Evolutionary conservation across 495 filamentous ascomycete species (phyloP).

Genomic region (Collariella sp.): DNA sequence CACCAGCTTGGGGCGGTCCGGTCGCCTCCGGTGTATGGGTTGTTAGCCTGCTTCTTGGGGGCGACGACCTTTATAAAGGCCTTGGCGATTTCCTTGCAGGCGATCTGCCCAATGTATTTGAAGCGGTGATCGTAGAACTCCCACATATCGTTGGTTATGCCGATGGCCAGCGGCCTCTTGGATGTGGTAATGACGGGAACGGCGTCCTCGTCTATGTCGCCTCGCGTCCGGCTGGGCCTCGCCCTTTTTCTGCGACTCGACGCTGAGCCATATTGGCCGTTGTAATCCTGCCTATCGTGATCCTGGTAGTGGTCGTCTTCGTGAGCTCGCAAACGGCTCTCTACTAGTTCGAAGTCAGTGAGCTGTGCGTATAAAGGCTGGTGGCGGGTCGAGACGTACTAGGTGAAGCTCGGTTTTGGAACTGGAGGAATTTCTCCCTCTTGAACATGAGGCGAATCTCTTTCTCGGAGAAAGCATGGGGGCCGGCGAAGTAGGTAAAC

Average conservation of each 20-base stretch:
- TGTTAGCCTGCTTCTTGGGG: slow-evolving; percentile 74
- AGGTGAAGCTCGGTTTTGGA: slow-evolving; percentile 7
- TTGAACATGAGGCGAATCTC: slow-evolving; percentile 29
- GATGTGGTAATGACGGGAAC: slow-evolving; percentile 14
- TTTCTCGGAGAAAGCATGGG: slow-evolving; percentile 15
- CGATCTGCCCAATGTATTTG: slow-evolving; percentile 60
- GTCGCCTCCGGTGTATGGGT: slow-evolving; percentile 69
- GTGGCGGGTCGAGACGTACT: slow-evolving; percentile 5
- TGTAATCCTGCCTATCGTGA: background rate
- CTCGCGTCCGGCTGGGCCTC: slow-evolving; percentile 19
- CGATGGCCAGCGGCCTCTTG: slow-evolving; percentile 43
- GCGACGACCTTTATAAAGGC: slow-evolving; percentile 76
- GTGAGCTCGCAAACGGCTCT: background rate
- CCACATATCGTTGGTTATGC: slow-evolving; percentile 48
- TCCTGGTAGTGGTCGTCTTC: slow-evolving; percentile 1
- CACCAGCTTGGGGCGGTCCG: slow-evolving; percentile 69
- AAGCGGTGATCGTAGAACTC: slow-evolving; percentile 58
- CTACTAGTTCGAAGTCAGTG: background rate
- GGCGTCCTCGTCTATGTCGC: slow-evolving; percentile 23
- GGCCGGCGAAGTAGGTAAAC: slow-evolving; percentile 26
- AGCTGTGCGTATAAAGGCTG: no score
- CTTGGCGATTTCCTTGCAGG: slow-evolving; percentile 69
- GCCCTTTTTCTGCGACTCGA: slow-evolving; percentile 30
- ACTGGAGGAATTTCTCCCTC: slow-evolving; percentile 22
- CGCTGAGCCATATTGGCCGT: background rate